Evolutionary conservation across 352 stramenopile genomes (phyloP).

Genomic region (Halophytophthora polymorphica): DNA sequence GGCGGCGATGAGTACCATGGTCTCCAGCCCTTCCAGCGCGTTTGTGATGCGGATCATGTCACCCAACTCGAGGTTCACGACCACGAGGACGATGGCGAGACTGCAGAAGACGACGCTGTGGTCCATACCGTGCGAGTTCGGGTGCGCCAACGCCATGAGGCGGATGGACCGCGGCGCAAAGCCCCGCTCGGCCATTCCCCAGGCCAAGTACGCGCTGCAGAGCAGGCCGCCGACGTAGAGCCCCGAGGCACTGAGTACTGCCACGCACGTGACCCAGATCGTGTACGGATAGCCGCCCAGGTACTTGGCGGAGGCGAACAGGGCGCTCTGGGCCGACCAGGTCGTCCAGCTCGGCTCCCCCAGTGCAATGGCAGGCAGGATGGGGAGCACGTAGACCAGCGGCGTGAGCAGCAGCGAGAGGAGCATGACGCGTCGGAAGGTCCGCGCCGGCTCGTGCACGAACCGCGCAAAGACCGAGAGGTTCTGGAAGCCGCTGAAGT

Average conservation of each 20-base stretch:
- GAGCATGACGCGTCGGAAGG: slow-evolving; percentile 44
- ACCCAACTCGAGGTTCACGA: slow-evolving; percentile 47
- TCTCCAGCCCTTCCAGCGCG: slow-evolving; percentile 40
- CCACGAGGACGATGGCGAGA: slow-evolving; percentile 53
- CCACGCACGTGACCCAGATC: slow-evolving; percentile 29
- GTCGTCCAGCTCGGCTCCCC: slow-evolving; percentile 40
- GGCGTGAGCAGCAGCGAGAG: slow-evolving; percentile 34
- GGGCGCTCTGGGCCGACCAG: slow-evolving; percentile 29
- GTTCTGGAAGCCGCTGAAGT: slow-evolving; percentile 58
- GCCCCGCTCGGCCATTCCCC: slow-evolving; percentile 47
- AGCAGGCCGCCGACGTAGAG: slow-evolving; percentile 47
- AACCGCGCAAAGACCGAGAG: slow-evolving; percentile 47
- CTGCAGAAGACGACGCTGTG: slow-evolving; percentile 52
- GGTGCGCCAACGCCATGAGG: slow-evolving; percentile 28
- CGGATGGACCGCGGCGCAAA: slow-evolving; percentile 45
- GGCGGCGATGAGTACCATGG: slow-evolving; percentile 36
- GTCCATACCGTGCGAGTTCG: slow-evolving; percentile 24
- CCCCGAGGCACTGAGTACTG: slow-evolving; percentile 33
- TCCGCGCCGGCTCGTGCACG: slow-evolving; percentile 29
- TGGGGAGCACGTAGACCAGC: slow-evolving; percentile 44
- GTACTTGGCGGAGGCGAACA: slow-evolving; percentile 30
- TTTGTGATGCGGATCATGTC: slow-evolving; percentile 60
- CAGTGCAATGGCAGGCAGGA: slow-evolving; percentile 29
- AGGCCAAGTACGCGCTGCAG: slow-evolving; percentile 49
- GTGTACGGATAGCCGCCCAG: slow-evolving; percentile 33